Conservation (phyloP, 345 rosid species). For the Carallia brachiata region DNA sequence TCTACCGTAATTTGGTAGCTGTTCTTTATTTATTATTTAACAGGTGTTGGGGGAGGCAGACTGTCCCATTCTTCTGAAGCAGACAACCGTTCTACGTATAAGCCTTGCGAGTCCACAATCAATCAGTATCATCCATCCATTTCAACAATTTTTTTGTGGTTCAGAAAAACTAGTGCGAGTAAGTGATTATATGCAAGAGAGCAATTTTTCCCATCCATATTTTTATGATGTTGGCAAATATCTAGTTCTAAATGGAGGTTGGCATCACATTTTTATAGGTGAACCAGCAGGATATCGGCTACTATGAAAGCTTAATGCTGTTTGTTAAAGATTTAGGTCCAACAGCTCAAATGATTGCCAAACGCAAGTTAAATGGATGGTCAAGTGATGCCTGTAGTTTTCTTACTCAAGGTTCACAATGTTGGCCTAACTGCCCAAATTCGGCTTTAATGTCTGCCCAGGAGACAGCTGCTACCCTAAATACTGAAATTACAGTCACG, state of each 20-base stretch:
- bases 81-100: conserved; percentile 42
- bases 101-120: conserved; percentile 25
- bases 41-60: conserved; percentile 28
- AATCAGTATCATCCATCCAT: conserved; percentile 21
- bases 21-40: conserved; percentile 11
- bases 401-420: conserved; percentile 16
- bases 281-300: conserved; percentile 32
- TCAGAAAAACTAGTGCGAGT: conserved; percentile 36
- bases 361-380: conserved; percentile 34
- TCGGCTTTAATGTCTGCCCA: conserved; percentile 12
- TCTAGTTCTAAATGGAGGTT: background rate
- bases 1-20: background rate
- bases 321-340: conserved; percentile 54
- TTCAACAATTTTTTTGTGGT: conserved; percentile 17
- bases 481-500: background rate
- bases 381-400: conserved; percentile 18
- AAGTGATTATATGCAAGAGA: conserved; percentile 14
- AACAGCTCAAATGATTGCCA: conserved; percentile 41
- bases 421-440: conserved; percentile 8
- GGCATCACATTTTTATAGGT: conserved; percentile 26
- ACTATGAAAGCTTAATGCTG: conserved; percentile 40
- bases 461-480: background rate
- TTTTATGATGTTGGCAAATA: background rate
- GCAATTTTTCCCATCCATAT: conserved; percentile 1
- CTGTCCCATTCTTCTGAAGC: conserved; percentile 22